Conservation (phyloP, 768 basidiomycete species). For the Rossbeevera mucosa region DNA sequence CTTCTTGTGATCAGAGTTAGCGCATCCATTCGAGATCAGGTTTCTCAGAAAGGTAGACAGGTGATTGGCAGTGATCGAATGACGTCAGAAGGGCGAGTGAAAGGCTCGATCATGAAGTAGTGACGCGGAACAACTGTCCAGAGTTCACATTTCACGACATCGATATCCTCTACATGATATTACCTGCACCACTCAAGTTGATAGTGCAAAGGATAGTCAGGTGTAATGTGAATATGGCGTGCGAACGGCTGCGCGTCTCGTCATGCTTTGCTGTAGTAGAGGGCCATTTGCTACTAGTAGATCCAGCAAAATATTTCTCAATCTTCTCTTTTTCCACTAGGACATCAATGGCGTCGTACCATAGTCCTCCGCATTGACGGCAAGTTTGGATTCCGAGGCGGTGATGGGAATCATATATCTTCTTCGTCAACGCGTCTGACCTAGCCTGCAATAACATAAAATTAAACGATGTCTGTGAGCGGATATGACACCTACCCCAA, state of each 20-base stretch:
- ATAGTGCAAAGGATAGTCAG: background rate
- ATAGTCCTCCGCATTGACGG: background rate
- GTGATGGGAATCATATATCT: background rate
- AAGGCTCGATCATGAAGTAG: no score
- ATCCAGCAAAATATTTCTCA: background rate
- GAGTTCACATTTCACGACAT: no score
- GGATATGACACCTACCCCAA: background rate
- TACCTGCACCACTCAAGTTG: background rate
- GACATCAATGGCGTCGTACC: no score
- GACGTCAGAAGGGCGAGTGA: no score
- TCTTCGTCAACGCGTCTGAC: background rate
- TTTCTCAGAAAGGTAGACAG: no score
- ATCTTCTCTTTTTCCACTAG: background rate
- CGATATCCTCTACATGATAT: background rate
- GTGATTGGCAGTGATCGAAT: no score
- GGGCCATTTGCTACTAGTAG: background rate
- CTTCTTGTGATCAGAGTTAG: no score
- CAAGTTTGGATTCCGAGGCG: background rate
- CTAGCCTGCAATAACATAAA: background rate
- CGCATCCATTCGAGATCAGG: no score
- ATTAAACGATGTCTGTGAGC: background rate
- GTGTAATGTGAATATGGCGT: background rate
- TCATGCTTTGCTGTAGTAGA: background rate
- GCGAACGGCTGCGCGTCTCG: background rate
- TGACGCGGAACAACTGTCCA: no score